Percentiles rank a stretch among this genome's conserved stretches.
Conservation (phyloP, 371 early-diverging fungal species). For the Mucor ambiguus region DNA sequence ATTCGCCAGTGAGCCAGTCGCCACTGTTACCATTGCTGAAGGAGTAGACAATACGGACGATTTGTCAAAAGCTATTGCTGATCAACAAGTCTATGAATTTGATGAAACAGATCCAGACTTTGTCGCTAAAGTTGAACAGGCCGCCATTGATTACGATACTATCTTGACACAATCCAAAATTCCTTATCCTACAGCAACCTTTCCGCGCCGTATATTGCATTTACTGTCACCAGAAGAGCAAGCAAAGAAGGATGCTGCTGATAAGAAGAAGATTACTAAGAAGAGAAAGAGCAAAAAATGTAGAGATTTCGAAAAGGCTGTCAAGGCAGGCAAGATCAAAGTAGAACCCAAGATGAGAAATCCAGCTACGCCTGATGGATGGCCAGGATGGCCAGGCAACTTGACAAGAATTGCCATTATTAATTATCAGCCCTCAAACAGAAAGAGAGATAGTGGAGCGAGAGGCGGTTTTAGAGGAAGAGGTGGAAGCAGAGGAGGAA, state of each 20-base stretch:
- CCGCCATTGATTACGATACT: slow-evolving; percentile 31
- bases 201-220: slow-evolving; percentile 27
- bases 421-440: slow-evolving; percentile 11
- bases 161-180: slow-evolving; percentile 14
- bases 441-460: neutral
- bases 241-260: slow-evolving; percentile 6
- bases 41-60: slow-evolving; percentile 25
- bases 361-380: slow-evolving; percentile 36
- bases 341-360: slow-evolving; percentile 42
- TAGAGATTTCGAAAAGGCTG: slow-evolving; percentile 46
- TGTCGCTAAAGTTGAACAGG: slow-evolving; percentile 24
- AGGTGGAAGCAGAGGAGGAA: slow-evolving; percentile 8
- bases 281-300: slow-evolving; percentile 48
- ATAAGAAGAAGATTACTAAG: slow-evolving; percentile 16
- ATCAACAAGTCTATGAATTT: slow-evolving; percentile 37
- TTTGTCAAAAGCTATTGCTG: slow-evolving; percentile 26
- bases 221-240: slow-evolving; percentile 18
- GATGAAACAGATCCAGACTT: slow-evolving; percentile 48
- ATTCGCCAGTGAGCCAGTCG: slow-evolving; percentile 39
- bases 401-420: slow-evolving; percentile 36
- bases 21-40: slow-evolving; percentile 37
- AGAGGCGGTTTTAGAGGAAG: slow-evolving; percentile 10
- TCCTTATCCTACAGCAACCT: neutral
- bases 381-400: slow-evolving; percentile 59
- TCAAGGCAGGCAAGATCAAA: slow-evolving; percentile 31